These are phyloP conservation scores for Pyrenochaeta sp. DNA, from an alignment of 2,329 filamentous ascomycete species.

Conservation along the genomic window DNA sequence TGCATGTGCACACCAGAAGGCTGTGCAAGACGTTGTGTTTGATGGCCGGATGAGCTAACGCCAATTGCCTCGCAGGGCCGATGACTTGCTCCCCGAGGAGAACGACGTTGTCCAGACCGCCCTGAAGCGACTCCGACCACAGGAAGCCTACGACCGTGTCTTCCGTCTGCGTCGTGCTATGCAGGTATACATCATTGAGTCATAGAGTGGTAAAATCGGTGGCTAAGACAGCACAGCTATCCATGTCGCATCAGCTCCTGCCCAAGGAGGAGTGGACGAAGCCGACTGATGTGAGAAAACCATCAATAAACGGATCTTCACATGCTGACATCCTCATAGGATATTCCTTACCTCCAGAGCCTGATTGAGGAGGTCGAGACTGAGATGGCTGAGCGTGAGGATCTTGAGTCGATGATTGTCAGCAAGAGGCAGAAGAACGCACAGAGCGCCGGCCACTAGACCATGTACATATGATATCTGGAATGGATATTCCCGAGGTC, in stretches of 20 bases:
- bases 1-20: neutral
- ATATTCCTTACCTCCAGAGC: slow-evolving; percentile 70
- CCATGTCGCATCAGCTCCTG: slow-evolving; percentile 70
- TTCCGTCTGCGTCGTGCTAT: slow-evolving; percentile 96
- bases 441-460: slow-evolving; percentile 31
- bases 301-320: neutral
- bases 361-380: slow-evolving; percentile 75
- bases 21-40: neutral
- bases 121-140: slow-evolving; percentile 86
- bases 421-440: slow-evolving; percentile 51
- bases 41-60: slow-evolving; percentile 42
- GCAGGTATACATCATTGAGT: slow-evolving; percentile 66
- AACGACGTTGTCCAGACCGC: slow-evolving; percentile 85
- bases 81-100: slow-evolving; percentile 96
- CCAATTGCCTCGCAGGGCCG: slow-evolving; percentile 69
- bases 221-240: slow-evolving; percentile 61
- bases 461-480: slow-evolving; percentile 28
- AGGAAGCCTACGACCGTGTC: slow-evolving; percentile 95
- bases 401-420: slow-evolving; percentile 73
- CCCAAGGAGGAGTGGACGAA: slow-evolving; percentile 73
- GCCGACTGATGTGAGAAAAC: slow-evolving; percentile 65
- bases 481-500: slow-evolving; percentile 16
- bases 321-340: slow-evolving; percentile 57
- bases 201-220: neutral
- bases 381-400: slow-evolving; percentile 71